Base-by-base conservation (phyloP, 305 asterid species). In the Stenogyne calaminthoides region DNA sequence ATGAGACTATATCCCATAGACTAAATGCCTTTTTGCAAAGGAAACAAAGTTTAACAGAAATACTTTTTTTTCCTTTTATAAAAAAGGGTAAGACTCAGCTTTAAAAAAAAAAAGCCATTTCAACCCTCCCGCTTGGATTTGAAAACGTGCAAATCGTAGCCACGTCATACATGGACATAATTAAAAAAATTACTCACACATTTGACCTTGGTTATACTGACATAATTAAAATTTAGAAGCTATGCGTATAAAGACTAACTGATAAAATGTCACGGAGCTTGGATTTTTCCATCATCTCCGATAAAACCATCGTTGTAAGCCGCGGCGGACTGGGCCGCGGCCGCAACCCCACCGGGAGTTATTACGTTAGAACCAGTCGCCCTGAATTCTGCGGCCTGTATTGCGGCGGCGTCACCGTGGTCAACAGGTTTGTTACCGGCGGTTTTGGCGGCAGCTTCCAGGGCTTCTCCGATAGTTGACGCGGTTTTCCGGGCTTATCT, bases 391-490 rank as follows among this genome's bases (percentile, higher is more conserved):
- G 95, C 95, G 32, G 85, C 92, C 82, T 78, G 90, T 29, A 89
- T 87, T 14, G 92, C 95, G 14, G 90, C 95, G 6, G 92, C 95
- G 27, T 87, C 95, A n/a, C 87, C 74, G 15, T 85, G 88, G 66
- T 89, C 89, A 6, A 88, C 80, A 0, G 86, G 72, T 66, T 85
- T 87, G 12, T 75, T 6, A n/a, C n/a, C n/a, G n/a, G 83, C 81
- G 0, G 86, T 52, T 22, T 71, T 73, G 27, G 81, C 86, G 7
- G 84, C 55, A 0, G 92, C 92, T 74, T 88, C 95, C 0, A 89
- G 84, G 0, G 97, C 95, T 73, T 91, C 90, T 60, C 96, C 96
- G 6, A 91, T 85, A 1, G 95, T 89, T 62, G 90, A 64, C 1
- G 69, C 67, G 5, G 75, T 67, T 12, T 72, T 78, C 20, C 34